These are phyloP conservation scores for Macrolepiota fuliginosa DNA, from an alignment of 768 basidiomycete species.

Conservation along the genomic window DNA sequence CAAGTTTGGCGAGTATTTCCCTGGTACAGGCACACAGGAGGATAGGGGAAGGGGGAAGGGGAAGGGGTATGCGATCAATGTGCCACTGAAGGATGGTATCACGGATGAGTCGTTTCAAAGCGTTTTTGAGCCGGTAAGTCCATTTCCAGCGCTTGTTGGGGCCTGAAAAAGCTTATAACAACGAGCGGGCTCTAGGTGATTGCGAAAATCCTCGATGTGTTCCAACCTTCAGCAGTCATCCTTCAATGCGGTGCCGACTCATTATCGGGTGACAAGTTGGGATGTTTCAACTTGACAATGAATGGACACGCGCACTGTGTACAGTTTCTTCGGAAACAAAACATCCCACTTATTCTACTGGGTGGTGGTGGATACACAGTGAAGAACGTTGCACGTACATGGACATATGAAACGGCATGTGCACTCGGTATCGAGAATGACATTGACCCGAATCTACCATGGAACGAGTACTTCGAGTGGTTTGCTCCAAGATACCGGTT, in stretches of 20 bases:
- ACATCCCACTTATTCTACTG: slow-evolving; percentile 85
- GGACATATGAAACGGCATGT: slow-evolving; percentile 97
- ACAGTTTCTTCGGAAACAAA: slow-evolving; percentile 76
- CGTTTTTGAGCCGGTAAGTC: slow-evolving; percentile 88
- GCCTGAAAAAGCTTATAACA: not conserved
- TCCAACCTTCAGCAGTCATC: slow-evolving; percentile 81
- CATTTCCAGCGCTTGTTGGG: not conserved
- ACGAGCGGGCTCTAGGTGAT: slow-evolving; percentile 56
- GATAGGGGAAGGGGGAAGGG: slow-evolving; percentile 84
- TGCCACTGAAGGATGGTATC: slow-evolving; percentile 92
- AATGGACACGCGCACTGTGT: slow-evolving; percentile 92
- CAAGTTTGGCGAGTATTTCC: slow-evolving; percentile 95
- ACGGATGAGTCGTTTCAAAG: slow-evolving; percentile 84
- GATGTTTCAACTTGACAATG: slow-evolving; percentile 96
- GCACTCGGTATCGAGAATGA: slow-evolving; percentile 83
- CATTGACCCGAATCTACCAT: slow-evolving; percentile 76
- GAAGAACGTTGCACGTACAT: slow-evolving; percentile 91
- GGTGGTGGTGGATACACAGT: slow-evolving; percentile 98
- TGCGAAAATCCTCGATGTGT: slow-evolving; percentile 82
- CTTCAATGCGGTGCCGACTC: slow-evolving; percentile 98
- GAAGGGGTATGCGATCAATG: slow-evolving; percentile 87
- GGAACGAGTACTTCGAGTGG: slow-evolving; percentile 94
- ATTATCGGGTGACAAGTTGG: slow-evolving; percentile 90
- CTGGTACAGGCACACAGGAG: slow-evolving; percentile 81
- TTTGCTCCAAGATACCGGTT: slow-evolving; percentile 94